Evolutionary conservation across 163 green algal genomes (phyloP), one percentile per base, ranked within the genome.

Genomic region (Scenedesmus sp.): DNA sequence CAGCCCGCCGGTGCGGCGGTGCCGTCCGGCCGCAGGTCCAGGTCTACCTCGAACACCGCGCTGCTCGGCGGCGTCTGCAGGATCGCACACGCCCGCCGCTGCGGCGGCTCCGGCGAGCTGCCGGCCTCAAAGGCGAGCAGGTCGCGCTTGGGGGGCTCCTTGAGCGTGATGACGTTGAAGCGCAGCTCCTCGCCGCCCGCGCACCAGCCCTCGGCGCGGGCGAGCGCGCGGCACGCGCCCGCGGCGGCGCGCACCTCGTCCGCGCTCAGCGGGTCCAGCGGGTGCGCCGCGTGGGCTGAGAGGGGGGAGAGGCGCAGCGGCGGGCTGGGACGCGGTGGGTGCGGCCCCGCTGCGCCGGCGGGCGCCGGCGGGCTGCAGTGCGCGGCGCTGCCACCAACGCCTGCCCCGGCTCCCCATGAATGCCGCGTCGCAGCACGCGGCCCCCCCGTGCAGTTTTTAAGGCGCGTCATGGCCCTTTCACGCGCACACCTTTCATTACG

Each of bases 81-180:
- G 28, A 64, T 64, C 28, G 56, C 56, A 64, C 36, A 64, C 28
- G 28, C 56, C 56, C 39, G 26, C 15, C 56, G 56, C 56, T 64
- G 56, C 10, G 56, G 56, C n/a, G 28, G 14, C n/a, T n/a, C n/a
- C n/a, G n/a, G n/a, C 36, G 56, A 29, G 56, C 56, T 17, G 28
- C 56, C 56, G n/a, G 56, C 56, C 26, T 64, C 56, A 64, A 44
- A 64, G 18, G 56, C 28, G 28, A 64, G 56, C 56, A 64, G 28
- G 28, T 64, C 56, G n/a, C 28, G 28, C 56, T 64, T 64, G 24
- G 56, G 28, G n/a, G 56, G 56, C 56, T 64, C 56, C 56, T 64
- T 42, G 15, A 64, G 56, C 4, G 56, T 26, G 56, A 64, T 24
- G 4, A 64, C 56, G n/a, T 64, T 64, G 56, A 64, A 64, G 56